Evolutionary conservation across 2,329 filamentous ascomycete genomes (phyloP), one percentile per base, ranked within the genome.

Genomic region (Talaromyces marneffei): DNA sequence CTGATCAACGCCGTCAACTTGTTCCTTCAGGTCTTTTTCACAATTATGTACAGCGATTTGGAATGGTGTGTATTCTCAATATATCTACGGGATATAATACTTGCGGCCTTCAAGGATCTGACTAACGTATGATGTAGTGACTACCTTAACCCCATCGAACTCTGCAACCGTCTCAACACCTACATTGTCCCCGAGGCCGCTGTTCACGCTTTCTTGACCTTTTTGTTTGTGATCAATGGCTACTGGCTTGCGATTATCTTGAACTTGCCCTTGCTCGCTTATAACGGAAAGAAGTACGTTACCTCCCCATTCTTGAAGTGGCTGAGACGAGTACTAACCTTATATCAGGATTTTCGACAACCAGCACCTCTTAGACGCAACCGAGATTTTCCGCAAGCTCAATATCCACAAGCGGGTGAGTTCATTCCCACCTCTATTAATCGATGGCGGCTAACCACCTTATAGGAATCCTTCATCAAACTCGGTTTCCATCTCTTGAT

Each of bases 1-100:
- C 85, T 99, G 77, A 95, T 99, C 83, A 99, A 99, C 83, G 94
- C 94, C 82, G 92, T 99, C 86, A 99, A 99, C 84, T 86, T 99
- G 74, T 99, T 99, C 80, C 85, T 99, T 62, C 95, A 99, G 82
- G 94, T 99, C 71, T 99, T 99, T 85, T 99, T 99, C 83, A 99
- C 94, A 62, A 99, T 99, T 75, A 99, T 99, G 95, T 99, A 97
- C 82, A 96, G 91, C 79, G 94, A 99, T 84, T 81, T 99, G 72
- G 94, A 99, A 89, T 99, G 94, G 92, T 96, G 82, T 73, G 90
- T 33, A 40, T 55, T 14, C 25, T 14, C 37, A 20, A 40, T 40
- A 27, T 44, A 20, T 5, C 10, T 12, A 39, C 8, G 2, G 18
- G 9, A 31, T 23, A 48, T 56, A 50, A 8, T 2, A 3, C 20